Evolutionary conservation across 257 asterid genomes (phyloP).

Genomic region (Solanum piurae): DNA sequence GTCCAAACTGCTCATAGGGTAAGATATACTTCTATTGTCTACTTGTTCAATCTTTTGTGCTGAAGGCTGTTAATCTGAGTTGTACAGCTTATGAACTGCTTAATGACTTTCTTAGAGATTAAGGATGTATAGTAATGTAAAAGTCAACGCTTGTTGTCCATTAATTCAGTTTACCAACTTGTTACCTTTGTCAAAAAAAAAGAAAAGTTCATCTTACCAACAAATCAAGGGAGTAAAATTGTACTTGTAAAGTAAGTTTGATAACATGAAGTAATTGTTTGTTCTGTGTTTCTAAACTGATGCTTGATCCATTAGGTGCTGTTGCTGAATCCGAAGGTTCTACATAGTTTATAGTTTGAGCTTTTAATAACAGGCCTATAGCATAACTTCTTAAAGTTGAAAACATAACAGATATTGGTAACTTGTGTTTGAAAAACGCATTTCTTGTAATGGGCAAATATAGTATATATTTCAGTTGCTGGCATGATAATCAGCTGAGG

Average conservation of each 20-base stretch:
- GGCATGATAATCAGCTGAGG: not conserved
- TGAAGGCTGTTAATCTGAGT: not conserved
- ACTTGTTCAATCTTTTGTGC: not conserved
- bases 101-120: not conserved
- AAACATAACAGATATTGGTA: not conserved
- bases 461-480: not conserved
- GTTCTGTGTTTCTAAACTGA: not conserved
- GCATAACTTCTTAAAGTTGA: not conserved
- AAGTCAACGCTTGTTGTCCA: not conserved
- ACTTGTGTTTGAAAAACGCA: not conserved
- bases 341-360: not conserved
- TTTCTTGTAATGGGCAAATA: not conserved
- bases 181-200: too few relatives aligned
- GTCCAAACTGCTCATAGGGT: constrained; percentile 98
- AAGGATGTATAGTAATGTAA: not conserved
- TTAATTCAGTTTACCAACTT: not conserved
- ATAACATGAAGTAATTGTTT: not conserved
- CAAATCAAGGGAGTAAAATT: not conserved
- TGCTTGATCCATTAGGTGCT: not conserved
- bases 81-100: not conserved
- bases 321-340: not conserved
- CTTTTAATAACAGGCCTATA: not conserved
- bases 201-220: not conserved
- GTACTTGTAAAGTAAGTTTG: not conserved
- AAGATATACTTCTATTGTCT: constrained; percentile 17